Conservation (phyloP, 192 early-diverging fungal species). For the Gamsiella multidivaricata region DNA sequence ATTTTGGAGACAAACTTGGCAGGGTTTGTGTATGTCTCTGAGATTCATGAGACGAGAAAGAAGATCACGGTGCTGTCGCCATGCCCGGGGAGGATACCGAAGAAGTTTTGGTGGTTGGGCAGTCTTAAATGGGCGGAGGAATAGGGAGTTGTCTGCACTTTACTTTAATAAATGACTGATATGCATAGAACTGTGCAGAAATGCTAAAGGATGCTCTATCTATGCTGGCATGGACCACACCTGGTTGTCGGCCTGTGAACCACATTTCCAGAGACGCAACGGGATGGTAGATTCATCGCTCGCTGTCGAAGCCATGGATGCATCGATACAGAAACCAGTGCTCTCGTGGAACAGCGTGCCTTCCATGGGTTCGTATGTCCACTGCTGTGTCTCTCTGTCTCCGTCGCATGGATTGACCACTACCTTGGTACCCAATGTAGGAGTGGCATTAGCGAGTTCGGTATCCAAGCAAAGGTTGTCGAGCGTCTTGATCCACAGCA, state of each 20-base stretch:
- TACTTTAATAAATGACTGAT: too few relatives aligned
- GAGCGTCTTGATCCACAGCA: conserved; percentile 45
- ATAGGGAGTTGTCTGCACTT: conserved; percentile 16
- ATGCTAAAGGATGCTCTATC: too few relatives aligned
- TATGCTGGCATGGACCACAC: conserved; percentile 48
- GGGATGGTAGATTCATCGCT: background rate
- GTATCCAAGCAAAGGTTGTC: conserved; percentile 34
- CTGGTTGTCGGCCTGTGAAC: conserved; percentile 34
- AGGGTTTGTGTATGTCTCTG: conserved; percentile 89
- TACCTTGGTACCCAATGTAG: conserved; percentile 6
- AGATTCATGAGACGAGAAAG: conserved; percentile 83
- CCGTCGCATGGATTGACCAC: conserved; percentile 37
- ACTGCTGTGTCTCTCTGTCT: conserved; percentile 31
- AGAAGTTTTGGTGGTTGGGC: conserved; percentile 85
- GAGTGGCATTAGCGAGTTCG: background rate
- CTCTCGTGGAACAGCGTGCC: conserved; percentile 30
- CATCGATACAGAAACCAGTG: conserved; percentile 34
- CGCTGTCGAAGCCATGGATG: conserved; percentile 1
- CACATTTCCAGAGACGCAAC: conserved; percentile 29
- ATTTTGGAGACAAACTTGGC: conserved; percentile 74
- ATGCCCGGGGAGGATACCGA: conserved; percentile 87
- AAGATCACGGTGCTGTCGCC: conserved; percentile 90
- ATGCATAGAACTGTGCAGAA: too few relatives aligned
- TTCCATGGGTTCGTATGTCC: conserved; percentile 42
- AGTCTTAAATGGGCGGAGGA: conserved; percentile 94